These are phyloP conservation scores for Tricholoma flavovirens DNA, from an alignment of 768 basidiomycete genomes.

Conservation along the genomic window DNA sequence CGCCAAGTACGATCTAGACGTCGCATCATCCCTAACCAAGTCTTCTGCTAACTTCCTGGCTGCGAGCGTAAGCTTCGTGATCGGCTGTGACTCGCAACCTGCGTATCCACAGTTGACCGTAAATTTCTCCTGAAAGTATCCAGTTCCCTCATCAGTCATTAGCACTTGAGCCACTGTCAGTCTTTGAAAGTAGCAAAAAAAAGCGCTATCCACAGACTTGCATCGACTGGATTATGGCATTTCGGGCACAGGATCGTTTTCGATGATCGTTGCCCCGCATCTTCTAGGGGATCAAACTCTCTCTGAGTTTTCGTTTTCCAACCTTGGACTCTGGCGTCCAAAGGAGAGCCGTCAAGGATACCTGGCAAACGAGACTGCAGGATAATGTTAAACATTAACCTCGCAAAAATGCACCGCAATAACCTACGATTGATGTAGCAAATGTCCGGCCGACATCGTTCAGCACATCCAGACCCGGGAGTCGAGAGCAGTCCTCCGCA, in stretches of 20 bases:
- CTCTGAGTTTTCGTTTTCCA: constrained; percentile 1
- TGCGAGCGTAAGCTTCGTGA: not conserved
- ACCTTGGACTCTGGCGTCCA: constrained; percentile 17
- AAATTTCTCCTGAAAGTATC: constrained; percentile 13
- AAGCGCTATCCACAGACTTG: constrained; percentile 21
- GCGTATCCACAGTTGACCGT: constrained; percentile 7
- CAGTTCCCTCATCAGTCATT: constrained; percentile 11
- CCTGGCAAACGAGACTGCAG: not conserved
- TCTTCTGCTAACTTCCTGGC: constrained; percentile 13
- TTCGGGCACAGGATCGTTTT: not conserved
- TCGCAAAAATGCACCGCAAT: too few species aligned
- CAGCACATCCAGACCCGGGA: constrained; percentile 1
- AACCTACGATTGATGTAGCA: not conserved
- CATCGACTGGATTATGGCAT: constrained; percentile 6
- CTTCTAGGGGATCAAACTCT: not conserved
- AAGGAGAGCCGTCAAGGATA: not conserved
- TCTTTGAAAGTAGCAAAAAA: not conserved
- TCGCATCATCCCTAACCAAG: constrained; percentile 5
- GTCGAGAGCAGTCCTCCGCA: constrained; percentile 7
- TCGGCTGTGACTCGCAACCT: not conserved
- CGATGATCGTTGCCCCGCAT: not conserved
- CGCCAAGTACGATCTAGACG: constrained; percentile 4
- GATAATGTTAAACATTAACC: too few species aligned
- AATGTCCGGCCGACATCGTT: not conserved
- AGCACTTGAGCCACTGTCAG: constrained; percentile 24